Base-by-base conservation (phyloP, 176 grass and related monocot genomes). In the Dendrocalamus sinicus region DNA sequence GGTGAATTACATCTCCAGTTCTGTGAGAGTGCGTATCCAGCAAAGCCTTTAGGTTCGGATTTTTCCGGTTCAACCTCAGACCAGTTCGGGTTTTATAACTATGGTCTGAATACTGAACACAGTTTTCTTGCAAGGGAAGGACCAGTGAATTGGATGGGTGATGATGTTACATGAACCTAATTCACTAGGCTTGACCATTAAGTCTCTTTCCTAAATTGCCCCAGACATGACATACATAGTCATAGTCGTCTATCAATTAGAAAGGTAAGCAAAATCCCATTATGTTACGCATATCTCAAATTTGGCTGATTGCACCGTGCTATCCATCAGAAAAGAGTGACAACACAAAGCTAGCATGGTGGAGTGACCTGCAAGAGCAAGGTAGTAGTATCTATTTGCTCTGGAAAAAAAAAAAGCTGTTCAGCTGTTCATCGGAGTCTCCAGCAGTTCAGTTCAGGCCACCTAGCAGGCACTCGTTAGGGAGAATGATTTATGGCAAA, bases 131-230 rank as follows among this genome's bases (percentile, higher is more conserved):
- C 9, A 22, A 48, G 9, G 6, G 0, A 77, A 82, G 51, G 71
- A 85, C 41, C n/a, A 22, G 14, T 30, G 62, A 24, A 54, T 5
- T 23, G 13, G 40, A 46, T 13, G 8, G 70, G 15, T 39, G 46
- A 70, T 64, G 87, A 85, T 43, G 82, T 84, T 28, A 80, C 87
- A 32, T 39, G 58, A 9, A 84, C 87, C 67, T 26, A 74, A 84
- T 40, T 44, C 57, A 8, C 35, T 32, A 11, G 3, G 47, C 3
- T 79, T 37, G 37, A 12, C 17, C 10, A 72, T 20, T 35, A 59
- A 41, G 16, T 45, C 4, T 37, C 45, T 75, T 51, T 24, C 40
- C 17, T 10, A 1, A 10, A 39, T 9, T 75, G 44, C 73, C 20
- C 23, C 71, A 28, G 37, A 32, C 4, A 52, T 9, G 37, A 32